Conservation (phyloP, 148 eudicot species). For the Nepenthes gracilis region DNA sequence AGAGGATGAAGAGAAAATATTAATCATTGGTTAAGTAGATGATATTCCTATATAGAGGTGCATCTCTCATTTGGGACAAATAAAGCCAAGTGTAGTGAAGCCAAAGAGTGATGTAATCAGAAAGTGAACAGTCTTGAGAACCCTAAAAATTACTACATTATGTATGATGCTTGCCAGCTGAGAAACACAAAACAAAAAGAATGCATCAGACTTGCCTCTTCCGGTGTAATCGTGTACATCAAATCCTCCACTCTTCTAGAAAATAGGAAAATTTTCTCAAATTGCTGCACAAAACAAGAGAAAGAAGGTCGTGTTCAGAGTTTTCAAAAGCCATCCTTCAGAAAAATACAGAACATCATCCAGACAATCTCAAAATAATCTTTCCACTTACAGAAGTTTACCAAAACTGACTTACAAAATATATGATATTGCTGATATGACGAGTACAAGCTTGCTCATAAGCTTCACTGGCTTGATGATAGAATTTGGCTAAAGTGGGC, state of each 20-base stretch:
- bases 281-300: constrained; percentile 50
- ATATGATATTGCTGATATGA: constrained; percentile 75
- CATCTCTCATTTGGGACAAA: too few relatives aligned
- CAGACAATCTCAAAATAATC: neutral
- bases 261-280: constrained; percentile 89
- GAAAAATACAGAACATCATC: neutral
- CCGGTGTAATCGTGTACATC: constrained; percentile 73
- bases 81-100: too few relatives aligned
- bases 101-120: too few relatives aligned
- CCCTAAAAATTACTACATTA: too few relatives aligned
- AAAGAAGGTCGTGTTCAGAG: neutral
- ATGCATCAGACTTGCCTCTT: constrained; percentile 57
- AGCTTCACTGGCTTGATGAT: constrained; percentile 96
- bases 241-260: constrained; percentile 88
- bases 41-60: too few relatives aligned
- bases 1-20: too few relatives aligned
- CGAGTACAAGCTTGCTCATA: constrained; percentile 95
- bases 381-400: neutral
- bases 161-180: neutral
- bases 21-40: too few relatives aligned
- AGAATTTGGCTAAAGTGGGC: constrained; percentile 82
- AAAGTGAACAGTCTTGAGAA: too few relatives aligned
- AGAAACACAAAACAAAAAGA: neutral
- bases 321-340: neutral
- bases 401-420: constrained; percentile 41